Evolutionary conservation across 2,329 filamentous ascomycete species (phyloP).

Genomic region (Penicillium glabrum): DNA sequence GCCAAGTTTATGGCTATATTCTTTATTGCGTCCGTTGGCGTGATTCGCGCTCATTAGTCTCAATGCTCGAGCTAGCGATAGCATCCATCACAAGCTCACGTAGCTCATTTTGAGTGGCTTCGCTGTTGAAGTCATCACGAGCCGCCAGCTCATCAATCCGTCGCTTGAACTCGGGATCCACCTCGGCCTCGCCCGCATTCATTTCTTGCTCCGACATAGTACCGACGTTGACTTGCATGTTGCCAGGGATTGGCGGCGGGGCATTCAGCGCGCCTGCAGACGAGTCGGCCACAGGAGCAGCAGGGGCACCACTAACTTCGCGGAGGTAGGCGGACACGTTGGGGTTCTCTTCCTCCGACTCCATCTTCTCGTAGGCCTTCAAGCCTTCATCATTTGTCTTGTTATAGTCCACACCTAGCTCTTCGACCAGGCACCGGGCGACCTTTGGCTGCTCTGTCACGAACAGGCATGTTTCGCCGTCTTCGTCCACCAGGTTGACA

Average conservation of each 20-base stretch:
- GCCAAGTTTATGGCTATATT: not conserved
- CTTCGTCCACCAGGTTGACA: slow-evolving; percentile 81
- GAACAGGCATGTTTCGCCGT: slow-evolving; percentile 91
- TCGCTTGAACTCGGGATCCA: slow-evolving; percentile 79
- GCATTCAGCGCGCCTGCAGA: slow-evolving; percentile 39
- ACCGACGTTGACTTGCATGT: slow-evolving; percentile 74
- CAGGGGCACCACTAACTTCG: slow-evolving; percentile 32
- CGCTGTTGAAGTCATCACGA: slow-evolving; percentile 77
- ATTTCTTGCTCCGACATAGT: slow-evolving; percentile 63
- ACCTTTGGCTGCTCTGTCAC: slow-evolving; percentile 80
- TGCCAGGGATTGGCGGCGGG: slow-evolving; percentile 69
- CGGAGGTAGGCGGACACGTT: slow-evolving; percentile 71
- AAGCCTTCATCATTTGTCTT: slow-evolving; percentile 71
- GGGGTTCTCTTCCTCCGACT: slow-evolving; percentile 74
- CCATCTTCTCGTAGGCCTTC: slow-evolving; percentile 79
- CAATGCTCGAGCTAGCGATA: slow-evolving; percentile 64
- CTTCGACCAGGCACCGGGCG: slow-evolving; percentile 77
- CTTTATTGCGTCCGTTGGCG: slow-evolving; percentile 59
- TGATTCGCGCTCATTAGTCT: slow-evolving; percentile 62
- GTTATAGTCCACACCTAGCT: slow-evolving; percentile 68
- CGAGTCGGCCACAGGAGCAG: slow-evolving; percentile 23
- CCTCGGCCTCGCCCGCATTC: slow-evolving; percentile 60
- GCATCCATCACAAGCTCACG: slow-evolving; percentile 79
- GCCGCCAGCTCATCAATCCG: slow-evolving; percentile 87
- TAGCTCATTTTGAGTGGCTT: slow-evolving; percentile 76